These are phyloP conservation scores for Gaultheria prostrata DNA, from an alignment of 148 eudicot genomes.

Conservation along the genomic window DNA sequence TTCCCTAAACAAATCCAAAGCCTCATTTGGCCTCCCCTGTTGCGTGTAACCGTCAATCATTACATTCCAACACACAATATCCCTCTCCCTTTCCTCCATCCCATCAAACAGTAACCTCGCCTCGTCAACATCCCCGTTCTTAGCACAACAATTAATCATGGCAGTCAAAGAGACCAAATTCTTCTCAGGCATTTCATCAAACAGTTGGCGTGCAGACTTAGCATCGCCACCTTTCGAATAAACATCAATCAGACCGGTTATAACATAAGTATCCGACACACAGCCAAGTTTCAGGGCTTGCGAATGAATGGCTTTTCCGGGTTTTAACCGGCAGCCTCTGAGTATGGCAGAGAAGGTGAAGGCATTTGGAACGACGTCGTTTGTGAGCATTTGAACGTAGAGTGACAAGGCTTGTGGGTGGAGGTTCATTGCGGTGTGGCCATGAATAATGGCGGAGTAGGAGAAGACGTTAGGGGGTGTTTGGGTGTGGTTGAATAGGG, in stretches of 20 bases:
- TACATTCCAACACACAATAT: constrained; percentile 90
- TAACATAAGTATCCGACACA: constrained; percentile 53
- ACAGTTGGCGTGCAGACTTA: constrained; percentile 52
- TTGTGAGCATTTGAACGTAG: constrained; percentile 54
- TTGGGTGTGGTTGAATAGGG: constrained; percentile 42
- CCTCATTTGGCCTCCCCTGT: constrained; percentile 60
- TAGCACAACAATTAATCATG: constrained; percentile 71
- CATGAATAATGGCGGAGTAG: constrained; percentile 64
- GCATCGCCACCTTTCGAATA: constrained; percentile 63
- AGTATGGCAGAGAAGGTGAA: constrained; percentile 66
- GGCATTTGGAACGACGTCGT: constrained; percentile 63
- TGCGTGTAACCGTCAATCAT: constrained; percentile 88
- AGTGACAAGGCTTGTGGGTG: constrained; percentile 39
- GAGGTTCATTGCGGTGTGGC: constrained; percentile 38
- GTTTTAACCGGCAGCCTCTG: constrained; percentile 39
- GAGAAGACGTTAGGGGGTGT: constrained; percentile 53
- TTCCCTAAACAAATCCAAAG: constrained; percentile 52
- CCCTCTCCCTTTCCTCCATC: constrained; percentile 64
- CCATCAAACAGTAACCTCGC: constrained; percentile 66
- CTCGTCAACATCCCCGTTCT: constrained; percentile 53
- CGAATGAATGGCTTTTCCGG: constrained; percentile 50
- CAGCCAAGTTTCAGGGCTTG: constrained; percentile 55
- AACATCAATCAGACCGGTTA: constrained; percentile 64
- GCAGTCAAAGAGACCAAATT: constrained; percentile 68
- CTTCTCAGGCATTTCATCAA: constrained; percentile 61